phyloP scores from a whole-genome alignment of 1,284 basidiomycete genomes.

The Rhodotorula sp. region DNA sequence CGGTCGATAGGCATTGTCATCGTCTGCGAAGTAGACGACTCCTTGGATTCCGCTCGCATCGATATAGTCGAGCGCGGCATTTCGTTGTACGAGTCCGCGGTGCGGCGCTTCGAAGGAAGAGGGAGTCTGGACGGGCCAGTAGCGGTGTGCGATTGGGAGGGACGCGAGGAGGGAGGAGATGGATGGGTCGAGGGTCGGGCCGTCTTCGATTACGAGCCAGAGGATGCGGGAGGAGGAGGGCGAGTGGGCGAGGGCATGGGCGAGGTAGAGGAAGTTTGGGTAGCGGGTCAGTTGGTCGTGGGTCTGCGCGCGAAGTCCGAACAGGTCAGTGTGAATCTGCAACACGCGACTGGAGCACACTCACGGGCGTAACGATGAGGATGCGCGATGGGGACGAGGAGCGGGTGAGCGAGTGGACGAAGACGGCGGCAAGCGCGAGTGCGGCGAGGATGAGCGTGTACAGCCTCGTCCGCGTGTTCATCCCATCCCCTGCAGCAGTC shows the following conservation, averaged over 20 bases:
- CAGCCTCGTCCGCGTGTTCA: no score
- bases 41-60: background rate
- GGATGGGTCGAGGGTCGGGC: background rate
- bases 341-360: background rate
- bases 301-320: background rate
- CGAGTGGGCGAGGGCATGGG: background rate
- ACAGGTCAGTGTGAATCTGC: no score
- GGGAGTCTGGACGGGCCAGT: background rate
- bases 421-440: background rate
- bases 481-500: no score
- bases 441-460: no score
- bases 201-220: conserved; percentile 24
- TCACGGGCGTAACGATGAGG: background rate
- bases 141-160: background rate
- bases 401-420: background rate
- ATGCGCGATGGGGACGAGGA: background rate
- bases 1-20: conserved; percentile 12
- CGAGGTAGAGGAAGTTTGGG: background rate
- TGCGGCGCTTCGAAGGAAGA: background rate
- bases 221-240: background rate
- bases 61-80: conserved; percentile 15
- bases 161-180: background rate
- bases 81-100: conserved; percentile 13
- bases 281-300: background rate
- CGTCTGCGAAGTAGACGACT: conserved; percentile 17